Conservation (phyloP, 2,329 filamentous ascomycete species). For the Xylariaceae sp. region DNA sequence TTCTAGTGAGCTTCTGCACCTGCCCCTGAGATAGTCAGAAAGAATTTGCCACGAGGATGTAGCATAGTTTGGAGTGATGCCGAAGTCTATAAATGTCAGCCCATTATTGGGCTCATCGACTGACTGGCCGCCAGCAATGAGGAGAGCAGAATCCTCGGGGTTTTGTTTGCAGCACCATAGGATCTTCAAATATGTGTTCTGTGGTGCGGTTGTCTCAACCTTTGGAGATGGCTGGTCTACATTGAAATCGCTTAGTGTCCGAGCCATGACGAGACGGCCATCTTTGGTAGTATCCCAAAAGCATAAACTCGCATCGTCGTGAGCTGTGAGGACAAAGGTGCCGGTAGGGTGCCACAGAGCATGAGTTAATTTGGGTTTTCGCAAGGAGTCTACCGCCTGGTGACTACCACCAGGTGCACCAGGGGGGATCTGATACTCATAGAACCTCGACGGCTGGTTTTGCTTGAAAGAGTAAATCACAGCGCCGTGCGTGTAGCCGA, state of each 20-base stretch:
- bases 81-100: slow-evolving; percentile 85
- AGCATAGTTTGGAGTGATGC: slow-evolving; percentile 81
- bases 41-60: slow-evolving; percentile 88
- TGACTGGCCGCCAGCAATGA: slow-evolving; percentile 78
- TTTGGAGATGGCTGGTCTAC: slow-evolving; percentile 62
- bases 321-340: slow-evolving; percentile 79
- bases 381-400: slow-evolving; percentile 54
- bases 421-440: slow-evolving; percentile 75
- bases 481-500: slow-evolving; percentile 86
- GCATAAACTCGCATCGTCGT: slow-evolving; percentile 87
- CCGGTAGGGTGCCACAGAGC: slow-evolving; percentile 94
- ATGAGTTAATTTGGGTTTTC: slow-evolving; percentile 73
- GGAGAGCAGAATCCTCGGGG: slow-evolving; percentile 83
- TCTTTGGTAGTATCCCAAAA: slow-evolving; percentile 88
- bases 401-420: slow-evolving; percentile 83
- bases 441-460: slow-evolving; percentile 71
- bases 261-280: slow-evolving; percentile 75
- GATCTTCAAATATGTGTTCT: slow-evolving; percentile 73
- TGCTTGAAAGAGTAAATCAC: slow-evolving; percentile 95
- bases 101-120: slow-evolving; percentile 67
- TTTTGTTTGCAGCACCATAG: slow-evolving; percentile 94
- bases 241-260: slow-evolving; percentile 71
- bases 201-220: slow-evolving; percentile 52
- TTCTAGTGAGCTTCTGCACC: slow-evolving; percentile 65
- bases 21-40: slow-evolving; percentile 74